phyloP scores from a whole-genome alignment of 1,284 basidiomycete genomes.

The Cutaneotrichosporon cutaneum region DNA sequence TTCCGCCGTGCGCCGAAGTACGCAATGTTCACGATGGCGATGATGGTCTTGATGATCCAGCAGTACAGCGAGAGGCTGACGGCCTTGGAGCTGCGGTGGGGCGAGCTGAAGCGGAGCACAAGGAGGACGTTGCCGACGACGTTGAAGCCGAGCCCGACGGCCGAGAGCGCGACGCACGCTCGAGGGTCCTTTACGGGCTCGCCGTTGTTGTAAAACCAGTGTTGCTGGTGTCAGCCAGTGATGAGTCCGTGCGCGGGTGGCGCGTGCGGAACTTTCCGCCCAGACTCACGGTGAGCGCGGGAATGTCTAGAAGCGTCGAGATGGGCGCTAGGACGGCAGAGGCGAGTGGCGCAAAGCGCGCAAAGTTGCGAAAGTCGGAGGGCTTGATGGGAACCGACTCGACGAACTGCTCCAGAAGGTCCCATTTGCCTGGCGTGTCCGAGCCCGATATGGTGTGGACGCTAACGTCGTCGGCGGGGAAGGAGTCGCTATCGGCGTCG shows the following conservation, averaged over 20 bases:
- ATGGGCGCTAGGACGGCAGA: constrained; percentile 54
- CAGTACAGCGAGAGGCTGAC: constrained; percentile 44
- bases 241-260: no score
- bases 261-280: neutral
- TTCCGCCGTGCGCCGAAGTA: constrained; percentile 36
- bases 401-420: neutral
- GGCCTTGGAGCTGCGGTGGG: constrained; percentile 1
- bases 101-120: constrained; percentile 50
- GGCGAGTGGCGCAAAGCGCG: constrained; percentile 46
- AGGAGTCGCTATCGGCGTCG: neutral
- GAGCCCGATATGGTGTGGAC: neutral
- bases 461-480: neutral
- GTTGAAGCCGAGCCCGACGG: constrained; percentile 53
- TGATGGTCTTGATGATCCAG: constrained; percentile 53
- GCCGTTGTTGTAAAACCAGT: constrained; percentile 46
- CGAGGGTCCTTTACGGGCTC: constrained; percentile 38
- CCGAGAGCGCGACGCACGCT: constrained; percentile 50
- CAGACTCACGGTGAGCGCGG: constrained; percentile 49
- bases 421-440: neutral
- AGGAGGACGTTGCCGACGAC: constrained; percentile 54
- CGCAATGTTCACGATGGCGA: constrained; percentile 53
- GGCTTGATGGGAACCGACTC: neutral
- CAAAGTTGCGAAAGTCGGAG: constrained; percentile 16
- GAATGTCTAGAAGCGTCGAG: constrained; percentile 55
- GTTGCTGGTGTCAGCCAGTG: constrained; percentile 35